phyloP scores from a whole-genome alignment of 306 rosid species.

The Inga oerstediana region DNA sequence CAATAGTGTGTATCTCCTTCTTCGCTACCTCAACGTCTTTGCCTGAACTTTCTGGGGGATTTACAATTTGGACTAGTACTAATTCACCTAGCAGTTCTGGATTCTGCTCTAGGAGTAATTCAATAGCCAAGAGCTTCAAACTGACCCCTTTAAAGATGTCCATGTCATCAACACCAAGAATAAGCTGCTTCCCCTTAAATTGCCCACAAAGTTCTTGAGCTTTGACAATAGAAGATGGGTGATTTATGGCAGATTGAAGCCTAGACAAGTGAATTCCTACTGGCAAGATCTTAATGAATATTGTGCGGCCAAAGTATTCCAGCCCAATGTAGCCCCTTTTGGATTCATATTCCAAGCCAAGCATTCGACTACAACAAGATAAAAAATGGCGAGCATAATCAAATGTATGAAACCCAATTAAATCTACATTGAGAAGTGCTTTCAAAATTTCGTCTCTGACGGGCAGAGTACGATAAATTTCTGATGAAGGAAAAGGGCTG shows the following conservation, averaged over 20 bases:
- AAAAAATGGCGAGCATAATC: constrained; percentile 94
- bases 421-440: constrained; percentile 73
- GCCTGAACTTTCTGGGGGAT: constrained; percentile 68
- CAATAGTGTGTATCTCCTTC: constrained; percentile 50
- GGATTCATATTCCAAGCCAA: constrained; percentile 77
- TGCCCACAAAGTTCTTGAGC: constrained; percentile 59
- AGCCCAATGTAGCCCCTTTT: constrained; percentile 78
- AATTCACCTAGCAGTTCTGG: constrained; percentile 59
- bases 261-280: constrained; percentile 85
- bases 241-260: constrained; percentile 62
- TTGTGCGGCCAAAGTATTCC: constrained; percentile 83
- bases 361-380: constrained; percentile 82
- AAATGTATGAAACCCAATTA: constrained; percentile 87
- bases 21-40: constrained; percentile 62
- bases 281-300: constrained; percentile 73
- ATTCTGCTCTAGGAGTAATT: constrained; percentile 63
- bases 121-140: constrained; percentile 73
- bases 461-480: constrained; percentile 74
- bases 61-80: constrained; percentile 73
- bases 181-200: constrained; percentile 61
- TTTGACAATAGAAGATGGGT: constrained; percentile 54
- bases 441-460: constrained; percentile 80
- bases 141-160: constrained; percentile 84
- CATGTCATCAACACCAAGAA: constrained; percentile 85
- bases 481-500: constrained; percentile 88